Base-by-base conservation (phyloP, 2,329 filamentous ascomycete species). In the Helminthosporium solani region DNA sequence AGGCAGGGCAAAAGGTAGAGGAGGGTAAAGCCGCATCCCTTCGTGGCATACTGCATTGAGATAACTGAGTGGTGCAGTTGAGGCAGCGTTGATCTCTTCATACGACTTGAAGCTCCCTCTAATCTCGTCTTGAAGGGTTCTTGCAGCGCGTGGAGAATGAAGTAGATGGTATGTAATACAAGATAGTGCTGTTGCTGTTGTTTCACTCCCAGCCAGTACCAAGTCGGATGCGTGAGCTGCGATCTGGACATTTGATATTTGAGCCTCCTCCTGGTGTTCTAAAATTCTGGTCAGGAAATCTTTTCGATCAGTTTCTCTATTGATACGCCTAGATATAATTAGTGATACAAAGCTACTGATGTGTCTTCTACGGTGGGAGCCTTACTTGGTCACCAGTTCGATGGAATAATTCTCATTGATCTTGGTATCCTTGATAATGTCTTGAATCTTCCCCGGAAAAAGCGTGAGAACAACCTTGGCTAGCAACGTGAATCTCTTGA, bases 21-120 rank as follows among this genome's bases (percentile, higher is more conserved):
- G 73, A 48, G 70, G 70, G 30, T 73, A 63, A 3, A 74, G 57
- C 8, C 76, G 56, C 1, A 59, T 66, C 57, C 76, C 74, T 34
- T 72, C 65, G 12, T 75, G 56, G 41, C 70, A 70, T n/a, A n/a
- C n/a, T 3, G 71, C 73, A 40, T 69, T 61, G 11, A 75, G 53
- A 45, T 75, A 76, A 7, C 52, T 46, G 12, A 70, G 44, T 12
- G 12, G 16, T 1, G 42, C 44, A 2, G 40, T 45, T 18, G 40
- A 49, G 33, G 52, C 49, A 2, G 54, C 51, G 2, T 47, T 57
- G 30, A 64, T 57, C 7, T 56, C 56, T 5, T 46, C 43, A 15
- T 62, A 52, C 2, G 40, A 28, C 1, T 19, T 16, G 40, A 61
- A 61, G 3, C 45, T 27, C 59, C 44, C 42, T 61, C 57, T n/a